phyloP scores from a whole-genome alignment of 352 stramenopile genomes.

The Phytophthora aleatoria region DNA sequence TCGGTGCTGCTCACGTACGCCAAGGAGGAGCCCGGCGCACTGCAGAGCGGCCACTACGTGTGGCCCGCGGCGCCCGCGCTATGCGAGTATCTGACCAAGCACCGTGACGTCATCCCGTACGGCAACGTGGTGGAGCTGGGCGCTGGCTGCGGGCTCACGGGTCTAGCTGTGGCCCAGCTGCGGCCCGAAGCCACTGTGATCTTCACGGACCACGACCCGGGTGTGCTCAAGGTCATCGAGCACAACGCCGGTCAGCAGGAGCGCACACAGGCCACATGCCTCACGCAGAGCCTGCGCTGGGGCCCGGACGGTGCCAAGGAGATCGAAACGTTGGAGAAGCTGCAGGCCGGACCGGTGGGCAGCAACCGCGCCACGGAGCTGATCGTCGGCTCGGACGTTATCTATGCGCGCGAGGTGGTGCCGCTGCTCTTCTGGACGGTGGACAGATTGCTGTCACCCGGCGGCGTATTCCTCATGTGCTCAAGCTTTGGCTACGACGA shows the following conservation, averaged over 20 bases:
- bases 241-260: constrained; percentile 72
- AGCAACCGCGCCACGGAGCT: constrained; percentile 39
- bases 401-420: constrained; percentile 76
- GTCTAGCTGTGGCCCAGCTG: constrained; percentile 68
- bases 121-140: constrained; percentile 74
- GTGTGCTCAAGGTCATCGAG: constrained; percentile 83
- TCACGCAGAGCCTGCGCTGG: constrained; percentile 72
- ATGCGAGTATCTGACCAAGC: constrained; percentile 61
- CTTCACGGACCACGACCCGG: constrained; percentile 83
- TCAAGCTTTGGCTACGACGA: constrained; percentile 78
- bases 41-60: constrained; percentile 72
- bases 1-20: constrained; percentile 76
- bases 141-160: constrained; percentile 67
- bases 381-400: constrained; percentile 80
- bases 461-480: constrained; percentile 70
- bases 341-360: constrained; percentile 18
- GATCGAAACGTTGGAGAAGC: constrained; percentile 49
- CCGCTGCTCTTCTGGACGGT: constrained; percentile 80
- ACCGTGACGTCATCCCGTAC: constrained; percentile 51
- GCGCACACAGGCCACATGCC: constrained; percentile 51
- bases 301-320: constrained; percentile 61
- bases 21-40: constrained; percentile 57
- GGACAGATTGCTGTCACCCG: constrained; percentile 48
- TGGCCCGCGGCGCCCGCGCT: constrained; percentile 70
- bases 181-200: constrained; percentile 62